Evolutionary conservation across 176 grass and related monocot species (phyloP), one percentile per base, ranked within the genome.

Genomic region (Tuctoria greenei): DNA sequence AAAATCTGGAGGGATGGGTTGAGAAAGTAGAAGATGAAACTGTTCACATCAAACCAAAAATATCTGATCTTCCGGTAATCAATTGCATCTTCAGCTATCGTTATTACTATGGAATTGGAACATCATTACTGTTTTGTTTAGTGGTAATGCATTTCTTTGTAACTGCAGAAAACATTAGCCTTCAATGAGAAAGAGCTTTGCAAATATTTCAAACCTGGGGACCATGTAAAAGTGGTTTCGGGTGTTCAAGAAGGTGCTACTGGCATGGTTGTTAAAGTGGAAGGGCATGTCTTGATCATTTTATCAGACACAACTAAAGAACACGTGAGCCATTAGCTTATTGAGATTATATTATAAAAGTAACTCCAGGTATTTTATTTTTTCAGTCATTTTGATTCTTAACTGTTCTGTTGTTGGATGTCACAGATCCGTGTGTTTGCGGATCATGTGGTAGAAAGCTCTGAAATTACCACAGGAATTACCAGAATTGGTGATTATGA

Each of bases 21-120:
- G 95, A 98, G 61, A 98, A 98, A 86, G 95, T 98, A 41, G 95
- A 98, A 68, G 95, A 98, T 35, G 92, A 86, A 26, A 98, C 86
- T 41, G 95, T 98, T 52, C 73, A 98, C 73, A 84, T 97, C 45
- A 93, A 71, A 57, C 84, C 95, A 7, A 98, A 98, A 81, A 73
- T 84, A 67, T 34, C 81, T 13, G 82, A 69, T 70, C 91, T 98
- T 72, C 90, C 88, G 63, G 90, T 97, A 93, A 84, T 58, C 54
- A 31, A 51, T 60, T 68, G 17, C 38, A 9, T 44, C 66, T 71
- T 64, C 5, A 65, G 8, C 44, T 79, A 64, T 71, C 46, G 45
- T 72, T 79, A 62, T 54, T 37, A 10, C 46, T 55, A 28, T n/a
- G n/a, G n/a, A n/a, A n/a, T n/a, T n/a, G 4, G 62, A 60, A 63